These are phyloP conservation scores for Debaryomyces castellii DNA, from an alignment of 805 yeast species.

Conservation along the genomic window DNA sequence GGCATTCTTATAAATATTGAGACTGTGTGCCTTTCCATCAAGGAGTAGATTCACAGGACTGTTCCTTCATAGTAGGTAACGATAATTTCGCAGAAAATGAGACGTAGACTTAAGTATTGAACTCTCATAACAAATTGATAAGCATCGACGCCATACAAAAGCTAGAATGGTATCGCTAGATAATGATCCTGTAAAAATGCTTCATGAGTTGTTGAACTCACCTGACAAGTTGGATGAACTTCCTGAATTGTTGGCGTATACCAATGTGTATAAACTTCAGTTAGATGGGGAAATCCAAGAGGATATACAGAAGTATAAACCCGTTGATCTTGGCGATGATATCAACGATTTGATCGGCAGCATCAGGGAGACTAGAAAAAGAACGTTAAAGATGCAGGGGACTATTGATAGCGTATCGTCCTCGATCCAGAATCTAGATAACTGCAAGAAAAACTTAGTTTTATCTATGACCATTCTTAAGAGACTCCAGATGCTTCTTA, in stretches of 20 bases:
- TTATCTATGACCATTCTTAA: conserved; percentile 83
- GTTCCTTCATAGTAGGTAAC: too few relatives aligned
- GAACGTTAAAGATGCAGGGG: conserved; percentile 56
- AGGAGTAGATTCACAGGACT: too few relatives aligned
- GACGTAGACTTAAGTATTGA: too few relatives aligned
- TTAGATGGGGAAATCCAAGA: conserved; percentile 46
- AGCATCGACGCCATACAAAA: neutral
- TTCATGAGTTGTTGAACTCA: conserved; percentile 49
- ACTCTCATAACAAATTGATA: neutral
- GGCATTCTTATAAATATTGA: neutral
- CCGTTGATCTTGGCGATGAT: conserved; percentile 26
- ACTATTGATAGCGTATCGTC: conserved; percentile 70
- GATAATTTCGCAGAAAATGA: neutral
- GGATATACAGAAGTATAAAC: conserved; percentile 34
- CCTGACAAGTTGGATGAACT: conserved; percentile 53
- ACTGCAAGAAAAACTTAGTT: conserved; percentile 79
- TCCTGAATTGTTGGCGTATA: conserved; percentile 49
- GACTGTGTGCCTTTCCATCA: neutral
- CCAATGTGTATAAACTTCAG: conserved; percentile 49
- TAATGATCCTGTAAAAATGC: conserved; percentile 56
- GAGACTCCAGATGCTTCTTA: conserved; percentile 80
- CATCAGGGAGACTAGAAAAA: conserved; percentile 45
- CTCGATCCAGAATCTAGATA: conserved; percentile 76
- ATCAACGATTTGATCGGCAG: conserved; percentile 41
- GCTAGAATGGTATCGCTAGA: conserved; percentile 15